Evolutionary conservation across 106 monocot genomes (phyloP).

Genomic region (Allium cepa): DNA sequence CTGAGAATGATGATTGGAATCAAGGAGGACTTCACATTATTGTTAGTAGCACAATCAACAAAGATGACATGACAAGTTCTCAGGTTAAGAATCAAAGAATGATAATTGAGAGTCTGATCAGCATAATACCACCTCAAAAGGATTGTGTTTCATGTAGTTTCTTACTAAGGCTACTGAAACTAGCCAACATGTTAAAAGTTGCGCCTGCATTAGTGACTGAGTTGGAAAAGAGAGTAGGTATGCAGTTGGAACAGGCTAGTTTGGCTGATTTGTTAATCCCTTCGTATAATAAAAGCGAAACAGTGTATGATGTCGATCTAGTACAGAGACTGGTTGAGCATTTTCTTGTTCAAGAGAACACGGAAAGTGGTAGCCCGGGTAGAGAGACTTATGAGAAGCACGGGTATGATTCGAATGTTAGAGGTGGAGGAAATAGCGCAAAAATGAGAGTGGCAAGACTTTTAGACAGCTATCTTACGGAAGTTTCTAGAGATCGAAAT

Average conservation of each 20-base stretch:
- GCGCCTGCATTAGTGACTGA: conserved; percentile 87
- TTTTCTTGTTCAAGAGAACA: conserved; percentile 78
- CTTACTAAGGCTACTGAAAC: conserved; percentile 53
- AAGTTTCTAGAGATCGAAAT: conserved; percentile 85
- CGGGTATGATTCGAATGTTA: neutral
- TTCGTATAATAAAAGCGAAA: conserved; percentile 45
- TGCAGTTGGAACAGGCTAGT: conserved; percentile 80
- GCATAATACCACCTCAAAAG: conserved; percentile 76
- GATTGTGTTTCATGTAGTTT: conserved; percentile 80
- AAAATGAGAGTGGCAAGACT: conserved; percentile 81
- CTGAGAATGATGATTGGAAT: conserved; percentile 20
- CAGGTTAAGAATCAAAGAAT: conserved; percentile 56
- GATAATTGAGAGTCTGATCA: conserved; percentile 89
- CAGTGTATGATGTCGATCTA: conserved; percentile 72
- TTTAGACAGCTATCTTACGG: conserved; percentile 82
- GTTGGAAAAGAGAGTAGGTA: conserved; percentile 87
- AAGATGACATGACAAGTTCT: conserved; percentile 15
- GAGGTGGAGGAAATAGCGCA: conserved; percentile 27
- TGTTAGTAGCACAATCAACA: conserved; percentile 23
- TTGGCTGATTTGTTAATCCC: conserved; percentile 79
- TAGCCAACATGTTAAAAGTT: conserved; percentile 67
- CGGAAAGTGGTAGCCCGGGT: conserved; percentile 43
- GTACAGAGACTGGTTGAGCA: conserved; percentile 90
- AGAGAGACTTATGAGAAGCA: conserved; percentile 19
- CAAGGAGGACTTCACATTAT: conserved; percentile 52